Evolutionary conservation across 208 protist genomes (phyloP).

Genomic region (Tritrichomonas musculus): DNA sequence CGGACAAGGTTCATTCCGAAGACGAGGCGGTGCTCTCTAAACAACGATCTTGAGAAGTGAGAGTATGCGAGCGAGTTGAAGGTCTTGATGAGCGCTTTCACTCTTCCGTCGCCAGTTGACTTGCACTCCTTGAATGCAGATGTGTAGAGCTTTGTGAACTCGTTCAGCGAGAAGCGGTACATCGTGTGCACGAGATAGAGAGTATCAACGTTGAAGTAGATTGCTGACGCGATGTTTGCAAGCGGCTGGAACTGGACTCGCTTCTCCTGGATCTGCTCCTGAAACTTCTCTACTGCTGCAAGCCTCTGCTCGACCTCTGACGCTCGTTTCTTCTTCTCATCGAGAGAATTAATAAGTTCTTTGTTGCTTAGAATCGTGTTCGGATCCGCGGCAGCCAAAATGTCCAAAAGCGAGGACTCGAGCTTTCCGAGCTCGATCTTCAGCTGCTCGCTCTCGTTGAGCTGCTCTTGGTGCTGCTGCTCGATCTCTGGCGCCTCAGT

Average conservation of each 20-base stretch:
- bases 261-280: slow-evolving; percentile 75
- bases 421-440: slow-evolving; percentile 75
- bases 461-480: slow-evolving; percentile 71
- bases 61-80: not conserved
- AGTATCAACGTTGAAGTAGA: slow-evolving; percentile 80
- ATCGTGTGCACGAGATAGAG: slow-evolving; percentile 79
- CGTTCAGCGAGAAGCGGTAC: slow-evolving; percentile 87
- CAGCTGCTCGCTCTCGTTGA: slow-evolving; percentile 82
- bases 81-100: not conserved
- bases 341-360: slow-evolving; percentile 53
- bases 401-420: not conserved
- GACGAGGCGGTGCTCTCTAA: slow-evolving; percentile 20
- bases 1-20: not conserved
- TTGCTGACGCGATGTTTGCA: slow-evolving; percentile 66
- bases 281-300: slow-evolving; percentile 68
- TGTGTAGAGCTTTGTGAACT: slow-evolving; percentile 68
- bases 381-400: not conserved
- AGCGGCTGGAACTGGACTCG: slow-evolving; percentile 82
- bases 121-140: not conserved
- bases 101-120: not conserved
- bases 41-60: not conserved
- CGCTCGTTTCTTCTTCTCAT: slow-evolving; percentile 81
- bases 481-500: slow-evolving; percentile 91
- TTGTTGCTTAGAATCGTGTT: slow-evolving; percentile 9
- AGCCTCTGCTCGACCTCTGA: slow-evolving; percentile 70